These are phyloP conservation scores for Entomortierella parvispora DNA, from an alignment of 192 early-diverging fungal genomes.

Conservation along the genomic window DNA sequence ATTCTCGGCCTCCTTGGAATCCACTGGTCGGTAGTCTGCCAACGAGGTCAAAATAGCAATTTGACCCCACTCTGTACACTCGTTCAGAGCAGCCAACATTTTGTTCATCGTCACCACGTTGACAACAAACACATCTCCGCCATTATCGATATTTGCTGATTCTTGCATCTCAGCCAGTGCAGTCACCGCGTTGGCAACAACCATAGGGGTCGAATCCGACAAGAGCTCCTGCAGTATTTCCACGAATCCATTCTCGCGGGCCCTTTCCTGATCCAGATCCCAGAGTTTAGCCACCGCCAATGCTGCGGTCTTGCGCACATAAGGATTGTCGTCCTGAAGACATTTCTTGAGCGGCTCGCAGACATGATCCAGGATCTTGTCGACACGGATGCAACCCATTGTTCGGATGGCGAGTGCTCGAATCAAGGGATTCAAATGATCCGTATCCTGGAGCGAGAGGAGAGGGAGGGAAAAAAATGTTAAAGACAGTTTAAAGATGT, in stretches of 20 bases:
- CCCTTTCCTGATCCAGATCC: slow-evolving; percentile 86
- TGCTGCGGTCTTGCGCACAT: slow-evolving; percentile 97
- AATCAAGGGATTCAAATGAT: slow-evolving; percentile 94
- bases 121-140: slow-evolving; percentile 79
- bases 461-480: not conserved
- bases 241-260: slow-evolving; percentile 96
- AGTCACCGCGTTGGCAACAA: slow-evolving; percentile 94
- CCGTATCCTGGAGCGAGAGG: slow-evolving; percentile 77
- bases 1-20: slow-evolving; percentile 84
- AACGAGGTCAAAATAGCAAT: slow-evolving; percentile 92
- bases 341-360: slow-evolving; percentile 92
- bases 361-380: slow-evolving; percentile 94
- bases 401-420: slow-evolving; percentile 96
- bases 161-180: slow-evolving; percentile 93
- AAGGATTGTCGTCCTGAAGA: slow-evolving; percentile 93
- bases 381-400: slow-evolving; percentile 97
- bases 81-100: slow-evolving; percentile 94
- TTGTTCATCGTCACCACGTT: slow-evolving; percentile 77
- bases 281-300: slow-evolving; percentile 96
- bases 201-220: slow-evolving; percentile 97
- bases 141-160: slow-evolving; percentile 54
- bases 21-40: slow-evolving; percentile 78
- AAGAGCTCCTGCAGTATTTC: slow-evolving; percentile 85
- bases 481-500: not conserved
- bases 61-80: slow-evolving; percentile 99